Evolutionary conservation across 1,284 basidiomycete species (phyloP).

Genomic region (Trichosporon sp.): DNA sequence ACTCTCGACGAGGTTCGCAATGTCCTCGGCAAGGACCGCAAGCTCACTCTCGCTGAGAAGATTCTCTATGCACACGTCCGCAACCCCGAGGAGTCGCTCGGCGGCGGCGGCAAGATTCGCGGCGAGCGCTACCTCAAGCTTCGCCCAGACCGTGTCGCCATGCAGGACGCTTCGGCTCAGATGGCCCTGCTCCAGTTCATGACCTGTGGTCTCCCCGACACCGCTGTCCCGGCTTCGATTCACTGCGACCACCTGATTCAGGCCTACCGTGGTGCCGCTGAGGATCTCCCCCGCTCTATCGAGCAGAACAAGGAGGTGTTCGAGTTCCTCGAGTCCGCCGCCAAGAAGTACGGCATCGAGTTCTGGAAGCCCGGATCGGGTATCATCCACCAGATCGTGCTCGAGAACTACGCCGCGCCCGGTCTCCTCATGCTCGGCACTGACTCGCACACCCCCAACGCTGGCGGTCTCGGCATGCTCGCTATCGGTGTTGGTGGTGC

Average conservation of each 20-base stretch:
- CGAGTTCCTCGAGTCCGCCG: conserved; percentile 92
- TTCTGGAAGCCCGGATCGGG: conserved; percentile 96
- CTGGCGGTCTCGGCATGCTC: conserved; percentile 93
- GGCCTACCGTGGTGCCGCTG: conserved; percentile 52
- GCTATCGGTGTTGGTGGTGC: conserved; percentile 98
- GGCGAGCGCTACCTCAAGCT: conserved; percentile 90
- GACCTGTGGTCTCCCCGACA: conserved; percentile 83
- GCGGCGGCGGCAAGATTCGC: conserved; percentile 61
- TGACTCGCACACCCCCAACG: conserved; percentile 98
- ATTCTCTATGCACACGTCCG: conserved; percentile 91
- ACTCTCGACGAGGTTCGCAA: conserved; percentile 69
- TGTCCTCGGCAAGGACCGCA: conserved; percentile 57
- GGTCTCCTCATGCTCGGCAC: conserved; percentile 56
- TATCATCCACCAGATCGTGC: conserved; percentile 89
- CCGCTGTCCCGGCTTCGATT: conserved; percentile 77
- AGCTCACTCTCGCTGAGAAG: conserved; percentile 90
- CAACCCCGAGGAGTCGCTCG: conserved; percentile 67
- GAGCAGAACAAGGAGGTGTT: conserved; percentile 93
- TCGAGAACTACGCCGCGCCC: conserved; percentile 91
- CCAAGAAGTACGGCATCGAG: conserved; percentile 79
- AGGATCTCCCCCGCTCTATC: conserved; percentile 58
- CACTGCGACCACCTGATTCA: conserved; percentile 98
- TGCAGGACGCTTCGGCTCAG: conserved; percentile 99
- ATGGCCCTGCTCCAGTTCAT: conserved; percentile 93
- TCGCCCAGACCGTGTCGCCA: conserved; percentile 86